phyloP scores from a whole-genome alignment of 768 basidiomycete species.

The Podaxis sp. region DNA sequence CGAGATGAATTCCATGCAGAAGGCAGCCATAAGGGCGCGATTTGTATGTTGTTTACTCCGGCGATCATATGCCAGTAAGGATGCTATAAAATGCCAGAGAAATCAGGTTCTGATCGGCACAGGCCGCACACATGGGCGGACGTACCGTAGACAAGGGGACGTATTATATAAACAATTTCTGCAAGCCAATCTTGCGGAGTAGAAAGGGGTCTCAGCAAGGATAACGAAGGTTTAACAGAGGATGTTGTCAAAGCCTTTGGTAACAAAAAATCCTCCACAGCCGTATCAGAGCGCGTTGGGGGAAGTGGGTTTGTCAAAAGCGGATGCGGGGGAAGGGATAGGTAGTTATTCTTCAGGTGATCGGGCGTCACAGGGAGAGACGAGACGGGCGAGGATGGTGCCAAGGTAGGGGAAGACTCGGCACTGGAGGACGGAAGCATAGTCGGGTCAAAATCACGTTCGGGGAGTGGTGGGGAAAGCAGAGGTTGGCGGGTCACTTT shows the following conservation, averaged over 20 bases:
- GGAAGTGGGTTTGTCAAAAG: constrained; percentile 45
- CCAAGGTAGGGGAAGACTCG: constrained; percentile 58
- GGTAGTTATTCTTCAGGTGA: constrained; percentile 77
- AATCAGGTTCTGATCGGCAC: constrained; percentile 14
- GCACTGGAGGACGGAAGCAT: constrained; percentile 53
- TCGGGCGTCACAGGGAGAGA: constrained; percentile 69
- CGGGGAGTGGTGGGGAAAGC: constrained; percentile 76
- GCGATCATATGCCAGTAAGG: constrained; percentile 41
- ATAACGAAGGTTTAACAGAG: constrained; percentile 67
- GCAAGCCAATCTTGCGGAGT: constrained; percentile 73
- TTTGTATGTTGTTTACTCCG: constrained; percentile 39
- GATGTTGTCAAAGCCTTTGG: constrained; percentile 75
- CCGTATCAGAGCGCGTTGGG: constrained; percentile 47
- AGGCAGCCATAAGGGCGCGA: constrained; percentile 60
- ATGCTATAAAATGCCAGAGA: constrained; percentile 26
- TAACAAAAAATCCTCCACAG: constrained; percentile 80
- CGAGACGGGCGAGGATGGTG: constrained; percentile 51
- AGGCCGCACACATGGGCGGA: constrained; percentile 5
- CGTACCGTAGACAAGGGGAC: constrained; percentile 78
- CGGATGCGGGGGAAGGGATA: constrained; percentile 62
- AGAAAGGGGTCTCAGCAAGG: constrained; percentile 59
- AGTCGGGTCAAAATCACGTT: constrained; percentile 83
- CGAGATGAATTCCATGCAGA: constrained; percentile 71
- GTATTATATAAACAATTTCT: constrained; percentile 66
- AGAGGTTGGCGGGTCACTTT: constrained; percentile 75